Base-by-base conservation (phyloP, 2,329 filamentous ascomycete species). In the Neonectria faginata region DNA sequence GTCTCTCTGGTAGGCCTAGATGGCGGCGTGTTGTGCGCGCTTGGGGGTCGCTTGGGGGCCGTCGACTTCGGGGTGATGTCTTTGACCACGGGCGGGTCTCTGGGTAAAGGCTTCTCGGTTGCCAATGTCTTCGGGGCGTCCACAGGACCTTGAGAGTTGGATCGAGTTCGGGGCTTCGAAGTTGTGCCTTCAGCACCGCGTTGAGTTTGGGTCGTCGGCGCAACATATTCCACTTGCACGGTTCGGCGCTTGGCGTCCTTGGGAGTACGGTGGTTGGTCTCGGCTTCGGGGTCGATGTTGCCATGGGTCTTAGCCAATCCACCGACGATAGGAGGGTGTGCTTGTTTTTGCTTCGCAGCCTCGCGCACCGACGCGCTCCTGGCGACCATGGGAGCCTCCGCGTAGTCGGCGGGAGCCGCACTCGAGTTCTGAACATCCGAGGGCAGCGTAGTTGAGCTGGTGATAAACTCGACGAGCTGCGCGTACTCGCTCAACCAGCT, bases 401-500 rank as follows among this genome's bases (percentile, higher is more conserved):
- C 77, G 6, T 80, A 79, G 18, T 89, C 87, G 36, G 86, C 83
- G 1, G 82, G 77, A 22, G 88, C 84, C 10, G 92, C 87, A 1
- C 92, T 92, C 2, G 92, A 90, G 71, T 93, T 92, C 70, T 93
- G 90, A 71, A 97, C 94, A 73, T 98, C 94, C 54, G 88, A 89
- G 11, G 93, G 89, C 57, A 92, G 93, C 9, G 95, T 97, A 5
- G 94, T 97, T 76, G 91, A 95, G 80, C 96, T 98, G 22, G 96
- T 98, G 75, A 99, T 97, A 78, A 97, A 94, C 75, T 94, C 93
- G 53, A 99, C 95, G 53, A 98, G 91, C 76, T 97, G 93, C n/a
- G 94, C 92, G 77, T 96, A 99, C 77, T 98, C 96, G 81, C 92
- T 97, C 70, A 99, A 82, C 96, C 96, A 99, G 81, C 96, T 99